Evolutionary conservation across 768 basidiomycete species (phyloP), one percentile per base, ranked within the genome.

Genomic region (Hypholoma sublateritium): DNA sequence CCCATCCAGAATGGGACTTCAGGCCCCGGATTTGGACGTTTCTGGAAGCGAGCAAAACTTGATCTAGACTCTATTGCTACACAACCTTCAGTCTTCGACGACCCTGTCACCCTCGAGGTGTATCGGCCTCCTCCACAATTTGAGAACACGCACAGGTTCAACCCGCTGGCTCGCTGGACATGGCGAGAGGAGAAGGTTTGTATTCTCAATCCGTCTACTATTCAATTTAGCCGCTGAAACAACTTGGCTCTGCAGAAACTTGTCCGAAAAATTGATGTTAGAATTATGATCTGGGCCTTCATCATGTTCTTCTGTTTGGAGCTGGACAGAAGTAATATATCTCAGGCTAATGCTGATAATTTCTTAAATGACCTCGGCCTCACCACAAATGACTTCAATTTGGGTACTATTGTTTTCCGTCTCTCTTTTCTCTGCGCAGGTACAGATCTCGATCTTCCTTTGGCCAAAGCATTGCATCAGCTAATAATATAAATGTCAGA

Each of bases 261-360:
- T n/a, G 70, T 86, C 34, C 79, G 86, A 48, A 86, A 82, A 63
- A 78, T 86, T 7, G 87, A 88, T 70, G 64, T 73, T 53, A 75
- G 80, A 32, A 81, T 90, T 60, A 81, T 84, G 73, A 62, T 83
- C 4, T 85, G 82, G 83, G 81, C 84, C 3, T 77, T 71, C 48
- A 70, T 84, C 59, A 87, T 86, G 84, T 88, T 88, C 71, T 84
- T 85, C 59, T 70, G 76, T 19, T 69, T 87, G 28, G 82, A 85
- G 59, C 61, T 85, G 48, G 86, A 86, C 62, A 72, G 87, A 24
- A 75, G 73, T 49, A 89, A 88, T 65, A 74, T 88, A 32, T 78
- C 80, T 0, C 84, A 85, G 65, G 87, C 88, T 32, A 87, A 87
- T 58, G 79, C 85, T 1, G 87, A 88, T 68, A 88, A 86, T 67